Base-by-base conservation (phyloP, 805 yeast species). In the Ogataea trehalophila region DNA sequence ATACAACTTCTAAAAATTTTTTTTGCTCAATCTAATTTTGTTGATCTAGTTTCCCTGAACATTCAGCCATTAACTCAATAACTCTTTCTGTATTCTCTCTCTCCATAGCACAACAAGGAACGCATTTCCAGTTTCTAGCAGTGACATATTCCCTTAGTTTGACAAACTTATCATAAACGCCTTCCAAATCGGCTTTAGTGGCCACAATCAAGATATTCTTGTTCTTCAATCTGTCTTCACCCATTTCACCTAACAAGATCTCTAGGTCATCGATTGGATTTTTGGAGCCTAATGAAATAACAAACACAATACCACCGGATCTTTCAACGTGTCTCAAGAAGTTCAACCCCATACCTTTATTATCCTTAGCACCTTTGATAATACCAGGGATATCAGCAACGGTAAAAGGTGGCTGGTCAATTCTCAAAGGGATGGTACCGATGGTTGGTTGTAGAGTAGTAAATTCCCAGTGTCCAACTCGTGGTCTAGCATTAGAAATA, bases 341-440 rank as follows among this genome's bases (percentile, higher is more conserved):
- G 52, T 90, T 97, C 42, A 89, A 72, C 0, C 99, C 99, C 87
- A 94, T 83, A 1, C 99, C 99, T 62, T 77, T 83, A 61, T 91
- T 87, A 42, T 80, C 70, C 7, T 81, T 76, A 0, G 99, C 98
- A 6, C 96, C 97, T 63, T 82, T 76, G 50, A 94, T 86, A 40
- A 94, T 85, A 6, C 99, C 99, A 0, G 99, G 99, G 48, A 94
- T 94, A 69, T 94, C 99, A 1, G 98, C 98, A 1, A 94, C 97
- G 0, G 97, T 87, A 63, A 92, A 91, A 5, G 85, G 76, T 4
- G 78, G 79, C 49, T 75, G 74, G 54, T 82, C 87, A 2, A 84
- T 76, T 1, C 84, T 77, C 18, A 81, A 65, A 41, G 75, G 74
- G 14, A 94, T 86, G 0, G 97, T 92, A 4, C 99, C 99, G 42